A percentile compares a stretch with the other conserved stretches of the same genome.
Evolutionary conservation across 2,329 filamentous ascomycete genomes (phyloP).

Genomic region (Talaromyces sp.): DNA sequence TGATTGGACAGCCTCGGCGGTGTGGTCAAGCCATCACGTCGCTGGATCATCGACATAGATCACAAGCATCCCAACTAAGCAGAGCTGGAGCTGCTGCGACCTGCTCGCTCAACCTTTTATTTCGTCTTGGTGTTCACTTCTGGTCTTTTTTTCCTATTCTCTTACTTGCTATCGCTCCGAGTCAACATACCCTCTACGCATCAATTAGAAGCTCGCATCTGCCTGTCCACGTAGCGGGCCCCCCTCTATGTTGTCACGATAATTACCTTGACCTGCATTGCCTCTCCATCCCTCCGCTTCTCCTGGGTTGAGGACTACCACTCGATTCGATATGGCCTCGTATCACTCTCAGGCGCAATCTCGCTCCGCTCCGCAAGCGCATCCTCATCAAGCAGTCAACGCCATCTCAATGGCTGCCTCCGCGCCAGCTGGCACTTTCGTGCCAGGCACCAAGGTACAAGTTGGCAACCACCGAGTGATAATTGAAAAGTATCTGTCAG

Average conservation of each 20-base stretch:
- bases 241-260: slow-evolving; percentile 25
- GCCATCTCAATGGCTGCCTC: slow-evolving; percentile 30
- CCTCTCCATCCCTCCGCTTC: slow-evolving; percentile 16
- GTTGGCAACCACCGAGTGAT: slow-evolving; percentile 88
- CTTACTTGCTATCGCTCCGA: not conserved
- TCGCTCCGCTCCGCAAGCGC: slow-evolving; percentile 23
- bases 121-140: not conserved
- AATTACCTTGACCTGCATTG: slow-evolving; percentile 18
- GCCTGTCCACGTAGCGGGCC: not conserved
- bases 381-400: slow-evolving; percentile 30
- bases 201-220: not conserved
- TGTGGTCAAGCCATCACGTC: slow-evolving; percentile 4
- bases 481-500: slow-evolving; percentile 95
- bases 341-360: slow-evolving; percentile 28
- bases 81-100: slow-evolving; percentile 10
- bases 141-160: not conserved
- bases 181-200: not conserved
- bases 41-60: slow-evolving; percentile 8
- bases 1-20: slow-evolving; percentile 13
- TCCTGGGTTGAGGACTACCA: slow-evolving; percentile 26
- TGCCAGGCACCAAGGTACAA: slow-evolving; percentile 92
- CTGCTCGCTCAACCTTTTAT: not conserved
- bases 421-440: slow-evolving; percentile 76
- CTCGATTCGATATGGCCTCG: slow-evolving; percentile 31
- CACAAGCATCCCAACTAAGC: slow-evolving; percentile 3